Evolutionary conservation across 805 yeast species (phyloP).

Genomic region (Kodamaea restingae): DNA sequence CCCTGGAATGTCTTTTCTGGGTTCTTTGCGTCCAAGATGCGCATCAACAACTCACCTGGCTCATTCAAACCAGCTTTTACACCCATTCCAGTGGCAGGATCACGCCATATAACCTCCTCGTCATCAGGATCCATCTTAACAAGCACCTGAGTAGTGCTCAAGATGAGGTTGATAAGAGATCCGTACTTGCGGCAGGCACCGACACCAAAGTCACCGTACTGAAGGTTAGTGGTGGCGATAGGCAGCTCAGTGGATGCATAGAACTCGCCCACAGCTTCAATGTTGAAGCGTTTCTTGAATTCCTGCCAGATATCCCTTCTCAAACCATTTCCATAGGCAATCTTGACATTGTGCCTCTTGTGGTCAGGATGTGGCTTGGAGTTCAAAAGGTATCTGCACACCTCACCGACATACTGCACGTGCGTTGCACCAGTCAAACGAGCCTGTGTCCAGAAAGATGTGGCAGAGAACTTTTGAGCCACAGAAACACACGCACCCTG

Average conservation of each 20-base stretch:
- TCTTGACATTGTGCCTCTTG: slow-evolving; percentile 50
- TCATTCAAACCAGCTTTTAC: slow-evolving; percentile 51
- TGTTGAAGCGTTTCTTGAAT: slow-evolving; percentile 72
- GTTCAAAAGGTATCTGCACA: slow-evolving; percentile 77
- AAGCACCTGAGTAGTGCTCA: slow-evolving; percentile 53
- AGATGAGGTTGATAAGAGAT: slow-evolving; percentile 45
- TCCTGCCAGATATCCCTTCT: slow-evolving; percentile 84
- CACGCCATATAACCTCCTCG: slow-evolving; percentile 64
- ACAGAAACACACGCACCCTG: slow-evolving; percentile 74
- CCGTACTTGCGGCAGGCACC: slow-evolving; percentile 90
- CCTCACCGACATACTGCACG: slow-evolving; percentile 92
- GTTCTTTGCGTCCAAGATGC: slow-evolving; percentile 57
- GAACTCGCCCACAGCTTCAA: slow-evolving; percentile 79
- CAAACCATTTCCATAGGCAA: slow-evolving; percentile 89
- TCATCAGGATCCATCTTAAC: slow-evolving; percentile 80
- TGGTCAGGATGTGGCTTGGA: slow-evolving; percentile 66
- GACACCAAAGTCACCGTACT: slow-evolving; percentile 71
- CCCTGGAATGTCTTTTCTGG: slow-evolving; percentile 85
- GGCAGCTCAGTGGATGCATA: slow-evolving; percentile 95
- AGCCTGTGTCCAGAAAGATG: slow-evolving; percentile 88
- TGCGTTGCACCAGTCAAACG: slow-evolving; percentile 67
- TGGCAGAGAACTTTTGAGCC: slow-evolving; percentile 76
- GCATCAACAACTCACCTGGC: slow-evolving; percentile 87
- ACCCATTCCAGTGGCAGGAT: slow-evolving; percentile 61
- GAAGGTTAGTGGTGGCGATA: slow-evolving; percentile 77